phyloP scores from a whole-genome alignment of 2,329 filamentous ascomycete genomes.

The Claviceps sp. region DNA sequence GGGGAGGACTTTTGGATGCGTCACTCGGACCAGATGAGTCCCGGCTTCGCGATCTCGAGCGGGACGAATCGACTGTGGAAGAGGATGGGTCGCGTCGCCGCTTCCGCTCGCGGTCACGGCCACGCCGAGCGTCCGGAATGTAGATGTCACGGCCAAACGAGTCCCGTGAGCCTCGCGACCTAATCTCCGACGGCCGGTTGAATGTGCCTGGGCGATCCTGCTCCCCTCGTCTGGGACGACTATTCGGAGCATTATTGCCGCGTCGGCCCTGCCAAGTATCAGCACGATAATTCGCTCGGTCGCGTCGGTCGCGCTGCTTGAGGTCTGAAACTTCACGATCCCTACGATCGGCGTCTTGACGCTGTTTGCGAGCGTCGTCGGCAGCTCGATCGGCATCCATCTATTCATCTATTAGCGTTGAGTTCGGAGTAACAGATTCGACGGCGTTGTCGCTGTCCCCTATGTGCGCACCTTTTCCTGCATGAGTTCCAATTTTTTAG shows the following conservation, averaged over 20 bases:
- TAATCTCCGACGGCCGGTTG: conserved; percentile 34
- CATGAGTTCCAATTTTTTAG: conserved; percentile 88
- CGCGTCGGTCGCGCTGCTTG: conserved; percentile 49
- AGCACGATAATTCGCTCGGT: conserved; percentile 36
- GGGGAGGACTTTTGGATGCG: conserved; percentile 20
- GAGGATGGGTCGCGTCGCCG: conserved; percentile 21
- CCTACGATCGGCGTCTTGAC: conserved; percentile 56
- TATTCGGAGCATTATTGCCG: conserved; percentile 36
- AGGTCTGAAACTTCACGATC: conserved; percentile 58
- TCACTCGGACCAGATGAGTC: conserved; percentile 17
- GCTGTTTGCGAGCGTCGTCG: conserved; percentile 57
- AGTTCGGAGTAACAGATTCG: not conserved
- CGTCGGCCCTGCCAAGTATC: conserved; percentile 42
- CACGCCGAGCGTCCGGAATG: conserved; percentile 31
- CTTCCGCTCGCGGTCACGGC: conserved; percentile 24
- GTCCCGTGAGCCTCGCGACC: conserved; percentile 29
- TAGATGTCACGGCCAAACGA: conserved; percentile 38
- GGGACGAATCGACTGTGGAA: conserved; percentile 17
- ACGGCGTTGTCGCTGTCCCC: too few species aligned
- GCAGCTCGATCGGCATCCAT: conserved; percentile 71
- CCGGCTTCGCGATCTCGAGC: conserved; percentile 21
- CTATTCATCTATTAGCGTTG: conserved; percentile 26
- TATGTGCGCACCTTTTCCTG: conserved; percentile 66
- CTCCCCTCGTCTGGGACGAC: conserved; percentile 25
- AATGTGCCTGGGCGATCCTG: conserved; percentile 31